Conservation (phyloP, 2,329 filamentous ascomycete genomes). For the Hymenoscyphus occultus region DNA sequence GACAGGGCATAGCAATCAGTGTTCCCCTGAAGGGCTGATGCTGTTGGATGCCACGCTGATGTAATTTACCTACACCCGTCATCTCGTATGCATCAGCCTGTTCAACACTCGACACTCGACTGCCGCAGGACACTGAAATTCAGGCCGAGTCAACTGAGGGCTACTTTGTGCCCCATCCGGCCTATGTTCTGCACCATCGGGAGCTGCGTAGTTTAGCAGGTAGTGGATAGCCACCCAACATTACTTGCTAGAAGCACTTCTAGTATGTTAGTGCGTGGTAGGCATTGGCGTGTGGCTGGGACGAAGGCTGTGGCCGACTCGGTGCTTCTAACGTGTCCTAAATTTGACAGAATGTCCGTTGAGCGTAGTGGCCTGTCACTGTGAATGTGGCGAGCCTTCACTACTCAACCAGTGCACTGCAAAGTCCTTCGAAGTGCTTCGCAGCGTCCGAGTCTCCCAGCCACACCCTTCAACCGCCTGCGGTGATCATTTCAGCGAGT, state of each 20-base stretch:
- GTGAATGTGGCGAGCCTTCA: neutral
- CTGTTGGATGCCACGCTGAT: constrained; percentile 1
- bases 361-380: neutral
- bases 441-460: neutral
- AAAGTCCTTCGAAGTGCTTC: neutral
- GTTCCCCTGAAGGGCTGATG: neutral
- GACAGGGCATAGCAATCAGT: neutral
- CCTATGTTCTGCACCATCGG: too few relatives aligned
- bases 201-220: too few relatives aligned
- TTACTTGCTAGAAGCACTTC: too few relatives aligned
- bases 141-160: too few relatives aligned
- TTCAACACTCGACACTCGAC: neutral
- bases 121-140: too few relatives aligned
- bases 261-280: too few relatives aligned
- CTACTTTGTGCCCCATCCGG: too few relatives aligned
- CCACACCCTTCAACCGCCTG: too few relatives aligned
- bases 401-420: neutral
- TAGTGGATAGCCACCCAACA: too few relatives aligned
- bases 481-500: too few relatives aligned
- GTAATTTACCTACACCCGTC: too few relatives aligned
- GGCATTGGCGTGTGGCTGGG: neutral
- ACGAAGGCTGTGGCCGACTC: neutral
- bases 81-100: neutral
- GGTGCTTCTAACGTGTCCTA: neutral
- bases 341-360: neutral